phyloP scores from a whole-genome alignment of 2,329 filamentous ascomycete species.

The Botryotinia calthae region DNA sequence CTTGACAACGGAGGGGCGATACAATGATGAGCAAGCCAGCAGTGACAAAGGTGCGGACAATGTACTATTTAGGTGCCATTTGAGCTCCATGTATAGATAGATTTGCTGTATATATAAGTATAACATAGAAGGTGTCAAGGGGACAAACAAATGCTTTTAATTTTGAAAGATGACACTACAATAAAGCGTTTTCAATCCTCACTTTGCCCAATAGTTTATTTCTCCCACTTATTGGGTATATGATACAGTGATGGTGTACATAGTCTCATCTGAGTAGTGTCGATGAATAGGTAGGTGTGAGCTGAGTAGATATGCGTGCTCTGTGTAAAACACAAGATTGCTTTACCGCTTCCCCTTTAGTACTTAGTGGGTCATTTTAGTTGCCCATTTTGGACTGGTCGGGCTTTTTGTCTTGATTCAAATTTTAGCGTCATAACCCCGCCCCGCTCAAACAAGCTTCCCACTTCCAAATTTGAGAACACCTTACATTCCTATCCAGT shows the following conservation, averaged over 20 bases:
- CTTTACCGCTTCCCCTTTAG: background rate
- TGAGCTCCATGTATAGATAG: background rate
- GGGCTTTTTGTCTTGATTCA: background rate
- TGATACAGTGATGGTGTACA: background rate
- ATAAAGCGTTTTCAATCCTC: background rate
- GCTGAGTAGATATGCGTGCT: background rate
- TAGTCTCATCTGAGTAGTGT: background rate
- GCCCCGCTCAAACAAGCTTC: conserved; percentile 16
- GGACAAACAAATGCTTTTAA: background rate
- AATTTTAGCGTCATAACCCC: conserved; percentile 11
- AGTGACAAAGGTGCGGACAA: background rate
- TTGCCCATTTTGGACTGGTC: background rate
- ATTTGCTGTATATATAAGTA: background rate
- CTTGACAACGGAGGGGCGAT: conserved; percentile 35
- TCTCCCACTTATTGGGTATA: background rate
- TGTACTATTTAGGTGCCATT: background rate
- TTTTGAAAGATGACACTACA: background rate
- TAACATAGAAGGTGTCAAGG: background rate
- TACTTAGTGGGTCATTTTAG: background rate
- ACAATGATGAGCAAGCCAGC: conserved; percentile 10
- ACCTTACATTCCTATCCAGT: background rate
- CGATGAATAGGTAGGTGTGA: background rate
- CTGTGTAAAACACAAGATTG: background rate
- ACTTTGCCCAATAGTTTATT: background rate
- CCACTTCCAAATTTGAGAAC: conserved; percentile 3